Evolutionary conservation across 2,329 filamentous ascomycete genomes (phyloP), one percentile per base, ranked within the genome.

Genomic region (Hypoxylon sp.): DNA sequence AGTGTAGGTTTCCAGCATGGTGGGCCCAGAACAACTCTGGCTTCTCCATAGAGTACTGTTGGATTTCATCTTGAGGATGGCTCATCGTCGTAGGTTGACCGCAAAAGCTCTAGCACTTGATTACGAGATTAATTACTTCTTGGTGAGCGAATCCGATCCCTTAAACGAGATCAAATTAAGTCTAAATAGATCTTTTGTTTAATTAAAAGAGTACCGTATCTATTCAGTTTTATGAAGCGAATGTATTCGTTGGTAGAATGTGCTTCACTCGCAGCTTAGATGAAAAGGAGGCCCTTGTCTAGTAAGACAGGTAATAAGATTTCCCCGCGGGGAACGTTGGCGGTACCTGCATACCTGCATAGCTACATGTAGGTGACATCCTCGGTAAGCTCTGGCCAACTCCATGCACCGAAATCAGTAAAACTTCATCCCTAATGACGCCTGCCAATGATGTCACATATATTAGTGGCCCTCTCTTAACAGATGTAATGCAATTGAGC

Each of bases 1-100:
- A 97, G 78, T 91, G 81, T 2, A 98, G 82, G 21, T 91, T 87
- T 46, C 88, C 83, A 4, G 93, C 93, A 75, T 96, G 92, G 59
- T 84, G 83, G 21, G 81, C 81, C 93, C 93, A 97, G 80, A 96
- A 96, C 5, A 80, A 75, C 67, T 91, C 86, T 0, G 92, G 92
- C 69, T 91, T 81, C n/a, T 80, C 77, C 51, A 96, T 85, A 56
- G 92, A 94, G 65, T 79, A 80, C 51, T 75, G 75, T 45, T 86
- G 81, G 67, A 83, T 80, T 51, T 83, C 80, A 70, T 88, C 85
- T 71, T 88, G 85, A n/a, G 77, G 78, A 70, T 82, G 78, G 50
- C 67, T 61, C 75, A 77, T 78, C 32, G 45, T 74, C 37, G 27
- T 55, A 52, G n/a, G 23, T 46, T 11, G 12, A 16, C 43, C 41